Conservation (phyloP, 192 early-diverging fungal species). For the Linnemannia schmuckeri region DNA sequence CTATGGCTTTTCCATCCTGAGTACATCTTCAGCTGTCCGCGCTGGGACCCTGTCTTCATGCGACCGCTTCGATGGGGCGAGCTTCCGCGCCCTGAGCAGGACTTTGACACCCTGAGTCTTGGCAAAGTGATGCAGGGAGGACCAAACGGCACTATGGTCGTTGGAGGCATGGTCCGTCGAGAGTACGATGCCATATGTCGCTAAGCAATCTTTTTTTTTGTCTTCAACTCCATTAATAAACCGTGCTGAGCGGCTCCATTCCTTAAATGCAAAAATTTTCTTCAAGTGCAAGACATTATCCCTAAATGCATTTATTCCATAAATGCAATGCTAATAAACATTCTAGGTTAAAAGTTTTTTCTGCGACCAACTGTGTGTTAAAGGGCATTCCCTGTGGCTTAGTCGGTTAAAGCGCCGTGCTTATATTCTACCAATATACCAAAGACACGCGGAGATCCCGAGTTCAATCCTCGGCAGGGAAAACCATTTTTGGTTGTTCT, state of each 20-base stretch:
- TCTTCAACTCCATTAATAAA: not conserved
- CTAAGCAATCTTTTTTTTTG: not conserved
- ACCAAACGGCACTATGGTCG: not conserved
- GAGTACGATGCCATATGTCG: conserved; percentile 45
- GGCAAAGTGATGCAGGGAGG: conserved; percentile 19
- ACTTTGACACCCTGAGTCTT: conserved; percentile 38
- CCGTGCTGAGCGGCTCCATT: not conserved
- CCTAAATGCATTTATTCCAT: not conserved
- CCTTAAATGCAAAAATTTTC: too few relatives aligned
- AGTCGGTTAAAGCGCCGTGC: conserved; percentile 74
- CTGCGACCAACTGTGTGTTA: not conserved
- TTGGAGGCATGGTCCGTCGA: conserved; percentile 51
- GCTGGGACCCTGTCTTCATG: conserved; percentile 5
- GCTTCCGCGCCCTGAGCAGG: conserved; percentile 37
- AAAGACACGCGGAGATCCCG: conserved; percentile 73
- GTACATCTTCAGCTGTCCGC: conserved; percentile 59
- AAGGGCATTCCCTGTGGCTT: conserved; percentile 65
- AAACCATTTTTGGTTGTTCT: conserved; percentile 52
- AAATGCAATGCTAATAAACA: not conserved
- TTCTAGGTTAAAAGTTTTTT: not conserved
- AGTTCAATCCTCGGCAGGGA: conserved; percentile 77
- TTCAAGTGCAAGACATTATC: too few relatives aligned
- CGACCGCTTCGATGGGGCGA: conserved; percentile 37
- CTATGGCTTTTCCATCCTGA: conserved; percentile 93
- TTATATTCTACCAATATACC: conserved; percentile 71